These are phyloP conservation scores for Melocanna baccifera DNA, from an alignment of 176 grass and related monocot species.

Conservation along the genomic window DNA sequence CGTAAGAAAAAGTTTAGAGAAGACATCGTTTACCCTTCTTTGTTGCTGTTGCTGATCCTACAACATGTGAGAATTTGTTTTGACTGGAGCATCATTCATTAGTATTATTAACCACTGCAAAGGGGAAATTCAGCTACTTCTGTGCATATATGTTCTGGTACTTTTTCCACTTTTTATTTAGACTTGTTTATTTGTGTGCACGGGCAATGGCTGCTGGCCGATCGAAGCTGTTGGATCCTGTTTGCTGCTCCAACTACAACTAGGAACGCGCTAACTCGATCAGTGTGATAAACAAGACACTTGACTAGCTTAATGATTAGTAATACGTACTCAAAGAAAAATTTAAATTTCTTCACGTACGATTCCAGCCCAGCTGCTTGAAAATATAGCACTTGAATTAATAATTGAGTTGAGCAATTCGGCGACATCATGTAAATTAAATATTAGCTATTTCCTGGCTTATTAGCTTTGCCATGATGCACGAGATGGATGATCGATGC, in stretches of 20 bases:
- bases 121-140: background rate
- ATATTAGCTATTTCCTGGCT: background rate
- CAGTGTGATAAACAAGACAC: background rate
- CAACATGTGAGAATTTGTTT: background rate
- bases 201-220: background rate
- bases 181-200: background rate
- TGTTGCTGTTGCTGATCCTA: too few species aligned
- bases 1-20: too few species aligned
- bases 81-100: background rate
- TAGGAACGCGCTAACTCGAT: background rate
- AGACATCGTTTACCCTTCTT: too few species aligned
- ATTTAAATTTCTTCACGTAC: background rate
- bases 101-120: background rate
- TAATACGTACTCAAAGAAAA: too few species aligned
- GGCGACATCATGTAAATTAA: background rate
- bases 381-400: background rate
- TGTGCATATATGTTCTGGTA: too few species aligned
- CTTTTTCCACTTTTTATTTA: background rate
- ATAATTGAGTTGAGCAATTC: background rate
- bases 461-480: background rate
- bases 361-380: background rate
- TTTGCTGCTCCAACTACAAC: background rate
- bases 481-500: background rate
- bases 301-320: background rate
- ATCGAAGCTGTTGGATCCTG: background rate